A percentile compares a stretch with the other conserved stretches of the same genome.
Conservation (phyloP, 106 monocot species). For the Amphibolis antarctica region DNA sequence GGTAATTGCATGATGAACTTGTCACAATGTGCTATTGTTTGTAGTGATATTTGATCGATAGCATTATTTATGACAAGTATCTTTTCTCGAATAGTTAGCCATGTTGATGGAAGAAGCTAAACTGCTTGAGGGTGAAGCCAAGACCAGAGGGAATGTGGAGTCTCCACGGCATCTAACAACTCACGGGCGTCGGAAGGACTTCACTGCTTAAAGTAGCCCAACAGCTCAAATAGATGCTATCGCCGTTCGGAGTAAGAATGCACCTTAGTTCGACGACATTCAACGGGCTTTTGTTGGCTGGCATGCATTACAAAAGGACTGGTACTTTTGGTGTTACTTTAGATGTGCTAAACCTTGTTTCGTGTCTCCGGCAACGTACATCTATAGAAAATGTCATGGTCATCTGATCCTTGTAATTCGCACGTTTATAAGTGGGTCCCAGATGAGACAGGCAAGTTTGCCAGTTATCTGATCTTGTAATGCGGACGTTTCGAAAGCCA, state of each 20-base stretch:
- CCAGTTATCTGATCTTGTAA: too few relatives aligned
- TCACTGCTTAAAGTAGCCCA: not conserved
- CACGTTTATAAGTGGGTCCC: too few relatives aligned
- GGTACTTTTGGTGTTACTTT: too few relatives aligned
- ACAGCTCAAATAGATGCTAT: not conserved
- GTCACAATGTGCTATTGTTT: not conserved
- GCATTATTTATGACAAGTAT: not conserved
- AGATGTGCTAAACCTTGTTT: too few relatives aligned
- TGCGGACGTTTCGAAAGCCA: too few relatives aligned
- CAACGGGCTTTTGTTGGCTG: not conserved
- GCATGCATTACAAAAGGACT: too few relatives aligned
- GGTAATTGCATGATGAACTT: conserved; percentile 26
- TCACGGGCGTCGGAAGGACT: not conserved
- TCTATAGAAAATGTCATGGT: too few relatives aligned
- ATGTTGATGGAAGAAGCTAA: not conserved
- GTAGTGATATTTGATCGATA: not conserved
- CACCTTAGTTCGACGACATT: not conserved
- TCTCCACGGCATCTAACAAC: not conserved
- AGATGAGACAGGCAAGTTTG: too few relatives aligned
- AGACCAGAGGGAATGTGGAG: not conserved
- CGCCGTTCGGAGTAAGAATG: not conserved
- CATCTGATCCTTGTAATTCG: too few relatives aligned
- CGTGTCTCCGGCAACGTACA: too few relatives aligned
- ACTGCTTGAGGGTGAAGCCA: not conserved
- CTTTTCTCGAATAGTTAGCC: not conserved